Evolutionary conservation across 2,329 filamentous ascomycete species (phyloP).

Genomic region (Ophiostoma australiae): DNA sequence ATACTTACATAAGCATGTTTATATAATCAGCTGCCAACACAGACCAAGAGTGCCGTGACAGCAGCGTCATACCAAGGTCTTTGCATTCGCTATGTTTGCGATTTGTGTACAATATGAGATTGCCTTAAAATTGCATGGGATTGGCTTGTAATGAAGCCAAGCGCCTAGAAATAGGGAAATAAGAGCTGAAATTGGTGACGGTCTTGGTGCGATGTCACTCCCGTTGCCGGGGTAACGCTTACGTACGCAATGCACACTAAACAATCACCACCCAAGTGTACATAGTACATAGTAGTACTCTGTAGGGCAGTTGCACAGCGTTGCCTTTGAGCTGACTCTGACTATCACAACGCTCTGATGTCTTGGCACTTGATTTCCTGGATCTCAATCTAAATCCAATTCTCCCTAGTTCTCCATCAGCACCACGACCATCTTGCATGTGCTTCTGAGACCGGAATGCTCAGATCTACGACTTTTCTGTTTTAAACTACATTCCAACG

Average conservation of each 20-base stretch:
- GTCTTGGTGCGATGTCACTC: neutral
- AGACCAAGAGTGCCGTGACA: neutral
- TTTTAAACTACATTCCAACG: neutral
- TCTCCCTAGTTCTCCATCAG: neutral
- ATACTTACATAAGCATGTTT: neutral
- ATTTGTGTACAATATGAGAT: neutral
- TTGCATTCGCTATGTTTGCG: neutral
- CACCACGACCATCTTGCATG: neutral
- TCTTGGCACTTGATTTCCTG: neutral
- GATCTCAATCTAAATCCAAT: neutral
- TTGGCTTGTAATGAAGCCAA: neutral
- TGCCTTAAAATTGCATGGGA: neutral
- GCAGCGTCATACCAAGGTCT: neutral
- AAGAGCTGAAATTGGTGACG: neutral
- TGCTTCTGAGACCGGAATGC: constrained; percentile 9
- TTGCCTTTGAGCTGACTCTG: neutral
- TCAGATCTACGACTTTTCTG: neutral
- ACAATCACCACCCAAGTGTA: constrained; percentile 12
- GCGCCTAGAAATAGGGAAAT: constrained; percentile 11
- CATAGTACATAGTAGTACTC: neutral
- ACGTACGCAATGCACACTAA: constrained; percentile 3
- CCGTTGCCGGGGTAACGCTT: constrained; percentile 12
- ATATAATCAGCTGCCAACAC: neutral
- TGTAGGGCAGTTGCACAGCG: neutral
- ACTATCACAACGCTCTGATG: neutral